Percentiles rank a stretch among this genome's conserved stretches.
These are phyloP conservation scores for Lignosus rhinocerotis DNA, from an alignment of 1,284 basidiomycete species.

Conservation along the genomic window DNA sequence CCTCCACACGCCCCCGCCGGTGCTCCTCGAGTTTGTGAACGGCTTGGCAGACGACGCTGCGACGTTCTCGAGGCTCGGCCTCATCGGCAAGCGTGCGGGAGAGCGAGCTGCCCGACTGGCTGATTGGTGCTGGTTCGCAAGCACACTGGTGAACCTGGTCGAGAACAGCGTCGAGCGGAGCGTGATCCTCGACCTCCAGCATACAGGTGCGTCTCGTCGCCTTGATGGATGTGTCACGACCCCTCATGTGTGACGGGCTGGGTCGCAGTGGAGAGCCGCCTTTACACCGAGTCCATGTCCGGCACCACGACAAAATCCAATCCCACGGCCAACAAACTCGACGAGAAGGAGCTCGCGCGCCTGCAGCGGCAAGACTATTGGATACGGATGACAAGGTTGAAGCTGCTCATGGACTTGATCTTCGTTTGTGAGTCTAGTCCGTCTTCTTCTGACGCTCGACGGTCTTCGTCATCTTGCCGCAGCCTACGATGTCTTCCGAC, in stretches of 20 bases:
- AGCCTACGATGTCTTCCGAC: slow-evolving; percentile 58
- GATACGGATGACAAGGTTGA: slow-evolving; percentile 66
- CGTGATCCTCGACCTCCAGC: slow-evolving; percentile 61
- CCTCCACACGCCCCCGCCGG: slow-evolving; percentile 77
- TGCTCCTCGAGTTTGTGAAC: slow-evolving; percentile 75
- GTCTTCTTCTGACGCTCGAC: background rate
- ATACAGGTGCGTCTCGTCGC: slow-evolving; percentile 46
- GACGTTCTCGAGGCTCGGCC: slow-evolving; percentile 68
- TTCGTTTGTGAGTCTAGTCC: slow-evolving; percentile 70
- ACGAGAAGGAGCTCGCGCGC: slow-evolving; percentile 68
- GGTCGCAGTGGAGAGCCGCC: slow-evolving; percentile 60
- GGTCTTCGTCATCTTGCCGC: slow-evolving; percentile 2
- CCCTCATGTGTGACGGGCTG: background rate
- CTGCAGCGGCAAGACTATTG: slow-evolving; percentile 73
- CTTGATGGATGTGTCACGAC: background rate
- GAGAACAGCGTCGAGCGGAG: slow-evolving; percentile 77
- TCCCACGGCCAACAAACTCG: slow-evolving; percentile 56
- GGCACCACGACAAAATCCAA: slow-evolving; percentile 72
- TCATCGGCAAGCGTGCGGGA: slow-evolving; percentile 63
- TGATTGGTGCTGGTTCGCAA: slow-evolving; percentile 81
- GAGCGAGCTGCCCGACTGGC: slow-evolving; percentile 69
- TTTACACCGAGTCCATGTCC: slow-evolving; percentile 72
- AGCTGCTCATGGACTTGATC: slow-evolving; percentile 77
- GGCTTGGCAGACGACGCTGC: slow-evolving; percentile 74
- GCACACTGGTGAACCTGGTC: slow-evolving; percentile 74